phyloP scores from a whole-genome alignment of 2,329 filamentous ascomycete species.

The Fusarium sp. region DNA sequence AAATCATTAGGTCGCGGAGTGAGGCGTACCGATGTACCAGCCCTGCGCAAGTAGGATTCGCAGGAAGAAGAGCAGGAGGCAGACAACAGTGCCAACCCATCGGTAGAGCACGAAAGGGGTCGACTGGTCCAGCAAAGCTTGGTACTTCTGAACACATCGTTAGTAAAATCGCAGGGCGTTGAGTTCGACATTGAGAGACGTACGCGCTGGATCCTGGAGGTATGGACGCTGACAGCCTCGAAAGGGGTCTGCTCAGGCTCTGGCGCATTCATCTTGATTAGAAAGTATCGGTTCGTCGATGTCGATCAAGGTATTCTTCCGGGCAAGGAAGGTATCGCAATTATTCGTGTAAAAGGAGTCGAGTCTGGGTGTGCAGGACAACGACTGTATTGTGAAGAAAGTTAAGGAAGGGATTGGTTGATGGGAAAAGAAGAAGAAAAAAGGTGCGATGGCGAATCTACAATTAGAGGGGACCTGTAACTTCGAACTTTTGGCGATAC shows the following conservation, averaged over 20 bases:
- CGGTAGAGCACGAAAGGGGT: conserved; percentile 91
- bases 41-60: conserved; percentile 93
- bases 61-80: conserved; percentile 85
- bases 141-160: conserved; percentile 77
- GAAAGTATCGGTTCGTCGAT: conserved; percentile 23
- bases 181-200: conserved; percentile 51
- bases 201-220: conserved; percentile 79
- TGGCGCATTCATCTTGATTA: conserved; percentile 79
- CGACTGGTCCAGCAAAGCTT: conserved; percentile 92
- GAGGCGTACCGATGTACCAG: conserved; percentile 91
- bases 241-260: conserved; percentile 94
- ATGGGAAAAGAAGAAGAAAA: conserved; percentile 15
- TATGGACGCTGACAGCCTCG: conserved; percentile 88
- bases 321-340: neutral
- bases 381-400: conserved; percentile 15
- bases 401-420: conserved; percentile 7
- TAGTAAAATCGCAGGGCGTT: conserved; percentile 15
- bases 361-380: conserved; percentile 2
- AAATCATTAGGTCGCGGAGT: neutral
- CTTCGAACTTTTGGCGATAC: conserved; percentile 44
- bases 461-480: conserved; percentile 22
- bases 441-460: conserved; percentile 27
- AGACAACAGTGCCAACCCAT: conserved; percentile 85
- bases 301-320: conserved; percentile 10
- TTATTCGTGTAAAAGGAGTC: conserved; percentile 3